These are phyloP conservation scores for Trametes gibbosa DNA, from an alignment of 768 basidiomycete species.

Conservation along the genomic window DNA sequence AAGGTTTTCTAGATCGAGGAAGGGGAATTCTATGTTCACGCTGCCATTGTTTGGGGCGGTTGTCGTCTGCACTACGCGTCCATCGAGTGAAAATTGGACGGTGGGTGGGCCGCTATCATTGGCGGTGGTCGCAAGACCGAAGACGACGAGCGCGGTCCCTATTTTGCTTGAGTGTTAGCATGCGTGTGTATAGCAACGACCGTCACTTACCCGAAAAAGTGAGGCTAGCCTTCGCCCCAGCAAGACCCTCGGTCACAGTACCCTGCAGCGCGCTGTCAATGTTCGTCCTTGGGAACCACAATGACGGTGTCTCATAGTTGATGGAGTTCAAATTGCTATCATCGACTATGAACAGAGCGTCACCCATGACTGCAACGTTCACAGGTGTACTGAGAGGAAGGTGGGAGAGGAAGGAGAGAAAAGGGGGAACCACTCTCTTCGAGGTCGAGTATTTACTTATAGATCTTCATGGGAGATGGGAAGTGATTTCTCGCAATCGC, in stretches of 20 bases:
- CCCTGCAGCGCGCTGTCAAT: not conserved
- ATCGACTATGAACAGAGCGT: conserved; percentile 1
- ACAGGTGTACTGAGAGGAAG: not conserved
- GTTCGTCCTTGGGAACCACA: not conserved
- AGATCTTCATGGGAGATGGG: not conserved
- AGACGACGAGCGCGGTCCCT: conserved; percentile 9
- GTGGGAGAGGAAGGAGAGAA: not conserved
- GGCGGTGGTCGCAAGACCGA: conserved; percentile 4
- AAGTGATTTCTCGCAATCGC: not conserved
- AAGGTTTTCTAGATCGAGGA: not conserved
- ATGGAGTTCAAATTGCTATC: conserved; percentile 9
- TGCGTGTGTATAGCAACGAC: too few relatives aligned
- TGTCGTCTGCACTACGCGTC: not conserved
- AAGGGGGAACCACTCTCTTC: too few relatives aligned
- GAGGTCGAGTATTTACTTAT: not conserved
- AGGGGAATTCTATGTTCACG: not conserved
- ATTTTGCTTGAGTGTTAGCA: not conserved
- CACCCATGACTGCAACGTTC: not conserved
- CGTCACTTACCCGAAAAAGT: conserved; percentile 1
- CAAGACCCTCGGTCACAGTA: conserved; percentile 1
- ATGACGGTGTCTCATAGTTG: not conserved
- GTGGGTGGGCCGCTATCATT: not conserved
- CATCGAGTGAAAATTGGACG: conserved; percentile 2
- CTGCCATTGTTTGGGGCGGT: conserved; percentile 11
- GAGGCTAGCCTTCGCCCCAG: conserved; percentile 9